Base-by-base conservation (phyloP, 2,329 filamentous ascomycete species). In the Monascus ruber region DNA sequence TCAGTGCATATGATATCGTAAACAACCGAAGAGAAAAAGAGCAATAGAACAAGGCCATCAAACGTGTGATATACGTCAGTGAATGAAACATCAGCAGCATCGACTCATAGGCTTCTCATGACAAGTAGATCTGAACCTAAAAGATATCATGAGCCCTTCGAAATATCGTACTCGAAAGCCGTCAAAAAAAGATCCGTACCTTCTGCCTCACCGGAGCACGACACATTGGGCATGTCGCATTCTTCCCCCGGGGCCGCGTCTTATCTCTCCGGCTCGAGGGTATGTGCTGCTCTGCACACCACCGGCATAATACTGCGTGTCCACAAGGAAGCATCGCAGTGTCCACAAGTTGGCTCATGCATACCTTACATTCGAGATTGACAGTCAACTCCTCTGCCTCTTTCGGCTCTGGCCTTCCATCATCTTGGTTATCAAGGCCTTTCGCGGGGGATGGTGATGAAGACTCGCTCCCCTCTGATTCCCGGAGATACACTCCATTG, bases 281-380 rank as follows among this genome's bases (percentile, higher is more conserved):
- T 28, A 70, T 61, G 34, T 69, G 63, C 36, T 70, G 63, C 36
- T 72, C 68, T 3, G 69, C 70, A 46, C 72, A 76, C 71, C 71
- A 76, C 31, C 63, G 56, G 48, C 72, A 76, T 61, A 76, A 69
- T 28, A 70, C 62, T 44, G 73, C 61, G 50, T 76, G 72, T 0
- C 72, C 72, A 43, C 72, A 76, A 1, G 72, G 72, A 29, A 75
- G 47, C 11, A 72, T 55, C 2, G 69, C 71, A 5, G 68, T 68
- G 42, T 74, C 68, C 1, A 73, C 68, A 2, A 69, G 36, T 48
- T 76, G 72, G 6, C 60, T 61, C 47, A 72, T 71, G 49, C 72
- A 76, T 11, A 74, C 62, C 43, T 70, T 66, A 46, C 72, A 76
- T 33, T 71, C 64, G 26, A 76, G 52, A 27, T 64, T 68, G 31